Conservation (phyloP, 192 early-diverging fungal species). For the Helicostylum pulchrum region DNA sequence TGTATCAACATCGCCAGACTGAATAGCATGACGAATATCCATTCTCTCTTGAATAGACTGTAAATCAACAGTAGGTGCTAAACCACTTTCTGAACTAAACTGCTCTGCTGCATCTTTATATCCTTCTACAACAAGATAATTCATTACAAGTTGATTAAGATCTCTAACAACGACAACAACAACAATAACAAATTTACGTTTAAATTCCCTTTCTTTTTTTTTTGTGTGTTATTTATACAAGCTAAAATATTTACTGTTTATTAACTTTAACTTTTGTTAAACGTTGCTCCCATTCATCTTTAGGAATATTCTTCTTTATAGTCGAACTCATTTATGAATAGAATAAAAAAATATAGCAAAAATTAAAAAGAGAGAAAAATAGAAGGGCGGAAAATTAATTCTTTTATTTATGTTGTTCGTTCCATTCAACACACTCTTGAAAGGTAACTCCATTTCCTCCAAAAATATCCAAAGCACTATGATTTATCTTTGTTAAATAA, state of each 20-base stretch:
- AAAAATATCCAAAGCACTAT: constrained; percentile 95
- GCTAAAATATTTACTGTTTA: constrained; percentile 55
- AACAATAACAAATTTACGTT: constrained; percentile 7
- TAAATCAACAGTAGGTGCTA: constrained; percentile 78
- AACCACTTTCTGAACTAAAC: constrained; percentile 84
- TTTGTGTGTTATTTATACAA: background rate
- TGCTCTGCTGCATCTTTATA: constrained; percentile 99
- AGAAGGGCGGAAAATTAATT: too few relatives aligned
- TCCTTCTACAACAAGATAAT: constrained; percentile 97
- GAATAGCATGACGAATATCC: constrained; percentile 90
- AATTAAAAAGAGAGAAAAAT: background rate
- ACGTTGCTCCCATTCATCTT: constrained; percentile 83
- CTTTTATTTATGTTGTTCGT: constrained; percentile 31
- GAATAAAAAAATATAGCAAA: constrained; percentile 10
- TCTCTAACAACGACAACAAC: constrained; percentile 51
- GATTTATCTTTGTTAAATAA: background rate
- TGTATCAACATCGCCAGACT: constrained; percentile 84
- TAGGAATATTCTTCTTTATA: constrained; percentile 55
- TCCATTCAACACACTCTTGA: constrained; percentile 77
- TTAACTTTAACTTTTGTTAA: constrained; percentile 80
- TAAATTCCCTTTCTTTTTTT: constrained; percentile 29
- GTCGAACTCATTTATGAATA: background rate
- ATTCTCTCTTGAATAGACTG: constrained; percentile 91
- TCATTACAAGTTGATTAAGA: constrained; percentile 97
- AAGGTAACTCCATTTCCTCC: constrained; percentile 84